Conservation (phyloP, 83 land plant species). For the Thuja plicata region DNA sequence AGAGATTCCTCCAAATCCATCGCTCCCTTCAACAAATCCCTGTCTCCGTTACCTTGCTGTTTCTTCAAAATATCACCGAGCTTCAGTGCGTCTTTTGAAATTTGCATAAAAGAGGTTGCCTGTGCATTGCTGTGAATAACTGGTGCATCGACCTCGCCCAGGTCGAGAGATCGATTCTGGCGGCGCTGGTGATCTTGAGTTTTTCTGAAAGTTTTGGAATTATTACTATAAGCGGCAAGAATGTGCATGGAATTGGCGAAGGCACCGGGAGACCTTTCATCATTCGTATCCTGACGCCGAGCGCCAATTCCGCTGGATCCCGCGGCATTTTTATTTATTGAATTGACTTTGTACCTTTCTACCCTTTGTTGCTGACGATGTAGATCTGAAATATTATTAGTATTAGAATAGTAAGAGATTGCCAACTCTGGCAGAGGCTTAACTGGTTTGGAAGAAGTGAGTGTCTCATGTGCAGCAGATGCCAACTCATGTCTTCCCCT, state of each 20-base stretch:
- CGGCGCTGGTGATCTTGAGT: background rate
- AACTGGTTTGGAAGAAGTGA: background rate
- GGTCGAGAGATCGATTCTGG: conserved; percentile 18
- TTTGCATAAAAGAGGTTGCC: conserved; percentile 22
- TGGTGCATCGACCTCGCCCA: background rate
- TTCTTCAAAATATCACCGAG: conserved; percentile 29
- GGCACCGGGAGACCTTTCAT: background rate
- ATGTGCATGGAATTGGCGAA: background rate
- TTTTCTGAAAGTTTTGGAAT: background rate
- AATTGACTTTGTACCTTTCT: conserved; percentile 2
- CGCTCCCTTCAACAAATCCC: conserved; percentile 47
- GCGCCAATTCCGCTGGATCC: background rate
- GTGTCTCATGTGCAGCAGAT: background rate
- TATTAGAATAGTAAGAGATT: background rate
- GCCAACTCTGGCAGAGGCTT: background rate
- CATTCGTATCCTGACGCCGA: background rate
- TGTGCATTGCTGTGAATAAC: conserved; percentile 3
- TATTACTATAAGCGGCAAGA: background rate
- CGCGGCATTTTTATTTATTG: background rate
- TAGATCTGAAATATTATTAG: background rate
- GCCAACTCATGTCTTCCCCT: background rate
- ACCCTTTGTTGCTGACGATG: conserved; percentile 3
- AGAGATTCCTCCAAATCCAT: conserved; percentile 65
- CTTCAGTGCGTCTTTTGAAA: conserved; percentile 38
- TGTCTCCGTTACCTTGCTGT: conserved; percentile 23